Evolutionary conservation across 345 rosid genomes (phyloP).

Genomic region (Microcos paniculata): DNA sequence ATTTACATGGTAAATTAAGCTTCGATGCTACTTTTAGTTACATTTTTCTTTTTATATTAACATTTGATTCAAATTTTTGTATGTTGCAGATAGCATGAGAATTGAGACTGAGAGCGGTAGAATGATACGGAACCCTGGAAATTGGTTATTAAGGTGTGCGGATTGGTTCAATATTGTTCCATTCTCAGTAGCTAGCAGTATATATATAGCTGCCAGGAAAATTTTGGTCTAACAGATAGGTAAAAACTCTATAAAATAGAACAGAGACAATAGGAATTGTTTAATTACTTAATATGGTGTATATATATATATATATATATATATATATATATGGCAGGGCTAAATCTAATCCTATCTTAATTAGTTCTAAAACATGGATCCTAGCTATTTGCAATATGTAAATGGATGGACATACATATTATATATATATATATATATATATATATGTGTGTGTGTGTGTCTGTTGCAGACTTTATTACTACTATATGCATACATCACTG

Average conservation of each 20-base stretch:
- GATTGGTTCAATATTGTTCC: neutral
- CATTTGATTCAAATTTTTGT: neutral
- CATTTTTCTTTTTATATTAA: neutral
- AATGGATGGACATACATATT: neutral
- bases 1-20: slow-evolving; percentile 60
- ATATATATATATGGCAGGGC: neutral
- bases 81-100: slow-evolving; percentile 34
- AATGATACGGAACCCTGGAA: too few relatives aligned
- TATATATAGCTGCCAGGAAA: neutral
- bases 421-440: too few relatives aligned
- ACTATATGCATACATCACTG: too few relatives aligned
- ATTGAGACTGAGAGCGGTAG: too few relatives aligned
- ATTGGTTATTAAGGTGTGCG: too few relatives aligned
- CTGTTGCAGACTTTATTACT: too few relatives aligned
- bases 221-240: neutral
- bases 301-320: neutral
- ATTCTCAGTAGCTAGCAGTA: too few relatives aligned
- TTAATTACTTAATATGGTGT: neutral
- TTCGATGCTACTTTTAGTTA: neutral
- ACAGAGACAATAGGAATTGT: neutral
- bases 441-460: too few relatives aligned
- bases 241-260: neutral
- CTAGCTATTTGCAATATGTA: neutral
- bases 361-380: neutral
- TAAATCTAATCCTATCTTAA: neutral